These are phyloP conservation scores for Tetrapisispora phaffii DNA, from an alignment of 805 yeast genomes.

Conservation along the genomic window DNA sequence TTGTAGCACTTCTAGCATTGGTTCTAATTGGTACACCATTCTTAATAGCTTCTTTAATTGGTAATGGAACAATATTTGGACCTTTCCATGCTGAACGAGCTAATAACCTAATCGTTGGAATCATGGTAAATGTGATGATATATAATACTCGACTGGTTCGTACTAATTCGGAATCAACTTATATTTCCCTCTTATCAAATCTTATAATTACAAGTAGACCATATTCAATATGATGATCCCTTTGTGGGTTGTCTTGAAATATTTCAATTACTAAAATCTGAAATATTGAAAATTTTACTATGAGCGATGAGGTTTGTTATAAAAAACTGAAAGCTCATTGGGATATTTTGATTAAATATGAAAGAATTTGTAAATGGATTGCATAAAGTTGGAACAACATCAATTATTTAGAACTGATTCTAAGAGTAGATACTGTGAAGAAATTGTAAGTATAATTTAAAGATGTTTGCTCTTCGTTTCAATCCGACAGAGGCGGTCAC, in stretches of 20 bases:
- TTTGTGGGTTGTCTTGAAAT: no score
- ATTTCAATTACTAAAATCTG: not conserved
- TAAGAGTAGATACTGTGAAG: not conserved
- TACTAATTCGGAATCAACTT: no score
- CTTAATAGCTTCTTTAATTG: constrained; percentile 75
- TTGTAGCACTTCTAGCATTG: constrained; percentile 91
- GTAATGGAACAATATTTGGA: constrained; percentile 89
- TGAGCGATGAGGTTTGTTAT: not conserved
- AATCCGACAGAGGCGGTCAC: constrained; percentile 36
- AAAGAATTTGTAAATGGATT: not conserved
- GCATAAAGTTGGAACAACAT: not conserved
- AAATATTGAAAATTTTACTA: constrained; percentile 6
- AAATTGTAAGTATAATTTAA: not conserved
- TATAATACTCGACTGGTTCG: no score
- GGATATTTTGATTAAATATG: constrained; percentile 5
- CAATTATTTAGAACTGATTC: not conserved
- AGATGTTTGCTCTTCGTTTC: constrained; percentile 60
- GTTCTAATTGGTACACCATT: constrained; percentile 85
- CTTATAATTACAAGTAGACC: no score
- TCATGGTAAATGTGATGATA: no score
- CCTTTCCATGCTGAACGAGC: constrained; percentile 61
- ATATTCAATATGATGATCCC: no score
- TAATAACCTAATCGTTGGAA: constrained; percentile 25
- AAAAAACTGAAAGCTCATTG: no score
- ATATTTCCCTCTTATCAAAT: not conserved